Base-by-base conservation (phyloP, 371 early-diverging fungal genomes). In the Mortierella sp. region DNA sequence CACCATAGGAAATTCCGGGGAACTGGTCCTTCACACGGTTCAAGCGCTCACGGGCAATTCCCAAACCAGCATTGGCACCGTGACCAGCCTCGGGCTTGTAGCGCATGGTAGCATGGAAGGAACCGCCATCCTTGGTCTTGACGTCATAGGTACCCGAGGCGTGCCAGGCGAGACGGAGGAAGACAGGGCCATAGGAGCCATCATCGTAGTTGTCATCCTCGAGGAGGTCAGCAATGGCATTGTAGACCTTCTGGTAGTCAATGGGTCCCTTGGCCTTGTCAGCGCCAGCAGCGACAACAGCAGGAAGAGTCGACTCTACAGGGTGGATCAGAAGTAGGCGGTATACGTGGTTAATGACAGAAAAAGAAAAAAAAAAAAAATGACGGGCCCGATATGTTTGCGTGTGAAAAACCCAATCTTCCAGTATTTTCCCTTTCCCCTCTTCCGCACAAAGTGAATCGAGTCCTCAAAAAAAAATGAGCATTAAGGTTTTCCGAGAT, bases 111-210 rank as follows among this genome's bases (percentile, higher is more conserved):
- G 92, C 95, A 70, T 92, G 96, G 81, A 91, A 86, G 65, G 94
- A 93, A 34, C 98, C 98, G 50, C 98, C 98, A 23, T 94, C 94
- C 54, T 85, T 83, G 49, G 91, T 79, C 53, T 84, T 84, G 71
- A 83, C 82, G 82, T 94, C 93, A 73, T 90, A 96, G 39, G 97
- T 98, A 21, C 98, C 98, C 48, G 95, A 87, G 9, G 95, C 88
- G 83, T 98, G 98, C 97, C 96, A 96, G 10, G 96, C 96, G 24
- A 94, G 87, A 47, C 94, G 94, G 46, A 97, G 81, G 59, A 98
- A 85, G 21, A 98, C 88, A 16, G 96, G 96, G 5, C 94, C 96
- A 73, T 89, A 87, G 26, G 91, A 91, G 56, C 96, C 97, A 72
- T 98, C 97, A 80, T 98, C 98, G 65, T 93, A 95, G 81, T 91